Conservation (phyloP, 2,329 filamentous ascomycete species). For the Beauveria caledonica region DNA sequence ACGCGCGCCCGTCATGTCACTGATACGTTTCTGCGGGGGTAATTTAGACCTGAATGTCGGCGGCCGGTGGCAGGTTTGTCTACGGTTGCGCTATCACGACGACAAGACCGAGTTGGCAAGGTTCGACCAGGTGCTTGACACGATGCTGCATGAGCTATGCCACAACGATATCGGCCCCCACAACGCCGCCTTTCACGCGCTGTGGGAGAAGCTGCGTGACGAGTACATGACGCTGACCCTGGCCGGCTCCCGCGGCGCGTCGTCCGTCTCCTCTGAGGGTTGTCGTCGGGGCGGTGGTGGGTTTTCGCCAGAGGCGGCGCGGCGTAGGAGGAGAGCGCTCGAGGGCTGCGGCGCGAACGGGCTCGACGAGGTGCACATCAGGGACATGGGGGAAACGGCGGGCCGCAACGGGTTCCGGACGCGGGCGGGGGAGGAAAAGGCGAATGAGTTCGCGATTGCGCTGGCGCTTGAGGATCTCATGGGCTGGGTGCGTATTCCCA, state of each 20-base stretch:
- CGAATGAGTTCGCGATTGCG: slow-evolving; percentile 79
- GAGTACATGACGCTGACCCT: slow-evolving; percentile 68
- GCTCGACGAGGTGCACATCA: slow-evolving; percentile 57
- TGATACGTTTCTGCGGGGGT: not conserved
- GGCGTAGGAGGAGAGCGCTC: slow-evolving; percentile 57
- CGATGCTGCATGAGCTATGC: slow-evolving; percentile 89
- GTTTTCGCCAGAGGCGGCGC: slow-evolving; percentile 25
- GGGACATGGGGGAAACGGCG: slow-evolving; percentile 54
- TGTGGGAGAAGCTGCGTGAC: slow-evolving; percentile 85
- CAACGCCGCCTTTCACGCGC: slow-evolving; percentile 69
- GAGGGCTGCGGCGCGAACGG: slow-evolving; percentile 69
- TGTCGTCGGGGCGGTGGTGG: slow-evolving; percentile 57
- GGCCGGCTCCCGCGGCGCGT: slow-evolving; percentile 87
- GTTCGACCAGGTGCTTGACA: slow-evolving; percentile 74
- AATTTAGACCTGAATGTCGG: slow-evolving; percentile 65
- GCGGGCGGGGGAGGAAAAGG: slow-evolving; percentile 78
- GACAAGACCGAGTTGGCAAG: slow-evolving; percentile 72
- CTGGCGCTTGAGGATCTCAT: slow-evolving; percentile 80
- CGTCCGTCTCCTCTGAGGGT: slow-evolving; percentile 71
- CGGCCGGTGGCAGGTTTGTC: slow-evolving; percentile 66
- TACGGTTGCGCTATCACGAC: slow-evolving; percentile 69
- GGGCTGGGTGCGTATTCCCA: slow-evolving; percentile 21
- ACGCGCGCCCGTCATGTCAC: too few relatives aligned
- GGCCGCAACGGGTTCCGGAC: slow-evolving; percentile 70
- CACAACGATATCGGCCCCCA: slow-evolving; percentile 83